phyloP scores from a whole-genome alignment of 2,329 filamentous ascomycete genomes.

The Nemania sp. region DNA sequence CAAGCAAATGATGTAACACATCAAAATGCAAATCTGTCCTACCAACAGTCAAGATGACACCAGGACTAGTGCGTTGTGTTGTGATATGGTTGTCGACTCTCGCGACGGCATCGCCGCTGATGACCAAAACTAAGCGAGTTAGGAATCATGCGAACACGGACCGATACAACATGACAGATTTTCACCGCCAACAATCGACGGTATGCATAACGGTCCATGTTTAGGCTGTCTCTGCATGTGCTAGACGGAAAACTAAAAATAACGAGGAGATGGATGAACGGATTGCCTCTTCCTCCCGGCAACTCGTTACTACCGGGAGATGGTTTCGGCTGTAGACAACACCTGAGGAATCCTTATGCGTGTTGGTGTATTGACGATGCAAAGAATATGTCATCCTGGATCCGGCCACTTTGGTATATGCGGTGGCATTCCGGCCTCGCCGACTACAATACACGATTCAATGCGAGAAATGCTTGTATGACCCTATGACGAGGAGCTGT shows the following conservation, averaged over 20 bases:
- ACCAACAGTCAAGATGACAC: neutral
- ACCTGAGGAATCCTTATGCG: neutral
- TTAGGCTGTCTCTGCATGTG: slow-evolving; percentile 6
- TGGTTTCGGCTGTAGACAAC: neutral
- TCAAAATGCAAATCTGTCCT: neutral
- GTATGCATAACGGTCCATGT: slow-evolving; percentile 7
- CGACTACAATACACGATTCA: neutral
- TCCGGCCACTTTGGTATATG: neutral
- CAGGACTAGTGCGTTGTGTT: neutral
- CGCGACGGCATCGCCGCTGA: slow-evolving; percentile 11
- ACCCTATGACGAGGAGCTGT: neutral
- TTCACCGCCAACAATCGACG: neutral
- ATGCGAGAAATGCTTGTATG: neutral
- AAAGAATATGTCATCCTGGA: neutral
- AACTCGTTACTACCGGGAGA: neutral
- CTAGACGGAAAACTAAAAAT: neutral
- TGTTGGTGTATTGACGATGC: neutral
- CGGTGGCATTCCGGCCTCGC: slow-evolving; percentile 6
- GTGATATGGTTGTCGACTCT: neutral
- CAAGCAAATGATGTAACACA: neutral
- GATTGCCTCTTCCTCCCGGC: neutral
- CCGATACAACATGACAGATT: neutral
- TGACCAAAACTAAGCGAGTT: slow-evolving; percentile 4
- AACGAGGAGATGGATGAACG: neutral
- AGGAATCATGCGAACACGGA: slow-evolving; percentile 11